Evolutionary conservation across 352 stramenopile genomes (phyloP).

Genomic region (Phytopythium sindhum): DNA sequence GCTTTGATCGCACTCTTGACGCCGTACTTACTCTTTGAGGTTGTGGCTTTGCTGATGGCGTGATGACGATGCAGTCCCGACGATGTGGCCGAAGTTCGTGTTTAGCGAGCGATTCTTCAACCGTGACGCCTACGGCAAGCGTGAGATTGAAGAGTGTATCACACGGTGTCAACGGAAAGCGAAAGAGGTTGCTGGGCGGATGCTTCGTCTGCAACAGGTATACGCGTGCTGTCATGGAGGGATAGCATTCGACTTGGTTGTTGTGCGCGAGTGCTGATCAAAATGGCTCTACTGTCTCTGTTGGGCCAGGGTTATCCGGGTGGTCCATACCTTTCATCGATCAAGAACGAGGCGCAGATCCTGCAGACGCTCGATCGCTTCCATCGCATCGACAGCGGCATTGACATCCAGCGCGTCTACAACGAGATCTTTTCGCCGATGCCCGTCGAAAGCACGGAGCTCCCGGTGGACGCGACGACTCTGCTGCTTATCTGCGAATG

Average conservation of each 20-base stretch:
- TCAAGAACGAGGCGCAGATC: constrained; percentile 74
- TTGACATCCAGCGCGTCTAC: constrained; percentile 70
- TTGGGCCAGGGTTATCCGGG: constrained; percentile 21
- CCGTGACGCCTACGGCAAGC: constrained; percentile 32
- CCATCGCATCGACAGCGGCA: constrained; percentile 68
- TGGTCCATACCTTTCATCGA: constrained; percentile 27
- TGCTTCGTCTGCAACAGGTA: constrained; percentile 66
- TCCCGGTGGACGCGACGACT: constrained; percentile 67
- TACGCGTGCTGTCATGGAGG: not conserved
- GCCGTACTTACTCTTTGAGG: constrained; percentile 9
- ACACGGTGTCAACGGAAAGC: constrained; percentile 42
- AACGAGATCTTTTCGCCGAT: constrained; percentile 67
- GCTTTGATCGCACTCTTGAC: not conserved
- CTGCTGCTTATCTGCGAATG: constrained; percentile 82
- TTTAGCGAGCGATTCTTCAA: constrained; percentile 77
- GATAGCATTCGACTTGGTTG: not conserved
- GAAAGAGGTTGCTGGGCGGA: constrained; percentile 57
- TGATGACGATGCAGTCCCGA: constrained; percentile 32
- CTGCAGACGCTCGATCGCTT: constrained; percentile 81
- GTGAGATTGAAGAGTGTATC: constrained; percentile 55
- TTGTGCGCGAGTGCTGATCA: not conserved
- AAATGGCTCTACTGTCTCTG: not conserved
- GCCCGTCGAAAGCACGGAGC: constrained; percentile 25
- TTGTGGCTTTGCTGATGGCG: constrained; percentile 2
- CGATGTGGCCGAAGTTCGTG: constrained; percentile 68